phyloP scores from a whole-genome alignment of 108 stramenopile genomes.

The Cyclotella sp. region DNA sequence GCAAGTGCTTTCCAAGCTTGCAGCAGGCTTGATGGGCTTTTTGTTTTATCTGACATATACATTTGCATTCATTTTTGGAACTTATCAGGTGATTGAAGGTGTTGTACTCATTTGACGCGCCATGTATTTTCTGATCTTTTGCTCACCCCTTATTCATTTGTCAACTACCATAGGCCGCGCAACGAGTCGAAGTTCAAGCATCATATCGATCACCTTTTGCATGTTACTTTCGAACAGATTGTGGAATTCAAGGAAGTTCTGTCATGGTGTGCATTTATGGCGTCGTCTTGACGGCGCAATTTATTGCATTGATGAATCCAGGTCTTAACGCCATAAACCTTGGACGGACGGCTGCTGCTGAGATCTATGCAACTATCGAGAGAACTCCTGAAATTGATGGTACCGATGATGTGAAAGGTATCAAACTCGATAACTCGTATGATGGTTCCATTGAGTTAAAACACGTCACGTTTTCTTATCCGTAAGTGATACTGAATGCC shows the following conservation, averaged over 20 bases:
- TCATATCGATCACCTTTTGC: constrained; percentile 13
- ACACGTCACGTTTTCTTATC: constrained; percentile 60
- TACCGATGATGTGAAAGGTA: constrained; percentile 32
- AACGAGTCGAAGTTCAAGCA: constrained; percentile 17
- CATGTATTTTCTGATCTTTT: background rate
- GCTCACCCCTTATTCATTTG: background rate
- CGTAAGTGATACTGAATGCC: constrained; percentile 8
- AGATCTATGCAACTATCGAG: constrained; percentile 40
- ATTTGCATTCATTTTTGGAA: constrained; percentile 49
- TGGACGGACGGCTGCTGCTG: constrained; percentile 35
- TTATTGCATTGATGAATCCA: constrained; percentile 48
- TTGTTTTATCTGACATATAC: constrained; percentile 47
- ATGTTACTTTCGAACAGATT: constrained; percentile 25
- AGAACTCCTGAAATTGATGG: constrained; percentile 41
- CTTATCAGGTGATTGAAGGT: constrained; percentile 26
- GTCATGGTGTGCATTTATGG: constrained; percentile 52
- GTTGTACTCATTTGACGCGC: background rate
- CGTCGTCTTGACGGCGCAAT: constrained; percentile 45
- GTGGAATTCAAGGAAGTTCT: constrained; percentile 42
- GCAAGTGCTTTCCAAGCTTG: constrained; percentile 26
- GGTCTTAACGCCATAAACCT: constrained; percentile 40
- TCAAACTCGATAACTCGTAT: constrained; percentile 22
- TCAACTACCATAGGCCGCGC: constrained; percentile 16
- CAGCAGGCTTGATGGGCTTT: constrained; percentile 37
- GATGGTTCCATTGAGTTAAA: constrained; percentile 51